These are phyloP conservation scores for Fusarium odoratissimum DNA, from an alignment of 2,329 filamentous ascomycete genomes.

Conservation along the genomic window DNA sequence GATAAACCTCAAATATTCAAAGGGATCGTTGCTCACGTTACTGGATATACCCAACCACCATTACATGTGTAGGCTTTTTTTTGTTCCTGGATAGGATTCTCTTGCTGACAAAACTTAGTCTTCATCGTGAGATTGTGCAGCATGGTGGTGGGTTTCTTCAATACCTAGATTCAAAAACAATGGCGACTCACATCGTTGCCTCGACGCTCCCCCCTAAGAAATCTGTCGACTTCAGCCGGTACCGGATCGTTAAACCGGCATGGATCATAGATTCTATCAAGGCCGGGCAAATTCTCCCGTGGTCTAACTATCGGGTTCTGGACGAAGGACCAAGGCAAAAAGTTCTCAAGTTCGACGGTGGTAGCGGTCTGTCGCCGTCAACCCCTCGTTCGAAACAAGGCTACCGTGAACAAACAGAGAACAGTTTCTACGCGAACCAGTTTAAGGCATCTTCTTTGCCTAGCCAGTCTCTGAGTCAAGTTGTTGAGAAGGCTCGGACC, in stretches of 20 bases:
- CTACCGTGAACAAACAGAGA: constrained; percentile 84
- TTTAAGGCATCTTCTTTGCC: constrained; percentile 59
- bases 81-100: not conserved
- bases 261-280: constrained; percentile 93
- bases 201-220: constrained; percentile 93
- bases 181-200: constrained; percentile 95
- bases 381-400: constrained; percentile 67
- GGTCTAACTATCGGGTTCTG: constrained; percentile 85
- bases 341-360: constrained; percentile 71
- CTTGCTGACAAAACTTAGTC: constrained; percentile 50
- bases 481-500: constrained; percentile 45
- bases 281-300: constrained; percentile 84
- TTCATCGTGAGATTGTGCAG: constrained; percentile 87
- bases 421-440: constrained; percentile 85
- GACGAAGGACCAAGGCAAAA: constrained; percentile 88
- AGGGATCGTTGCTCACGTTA: constrained; percentile 90
- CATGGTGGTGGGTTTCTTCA: constrained; percentile 97
- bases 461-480: constrained; percentile 46
- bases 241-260: constrained; percentile 92
- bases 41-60: constrained; percentile 95
- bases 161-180: constrained; percentile 93
- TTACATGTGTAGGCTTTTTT: constrained; percentile 73
- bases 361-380: constrained; percentile 73
- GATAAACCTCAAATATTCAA: constrained; percentile 89
- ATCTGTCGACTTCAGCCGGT: constrained; percentile 84